Conservation (phyloP, 2,329 filamentous ascomycete species). For the Pyricularia pennisetigena region DNA sequence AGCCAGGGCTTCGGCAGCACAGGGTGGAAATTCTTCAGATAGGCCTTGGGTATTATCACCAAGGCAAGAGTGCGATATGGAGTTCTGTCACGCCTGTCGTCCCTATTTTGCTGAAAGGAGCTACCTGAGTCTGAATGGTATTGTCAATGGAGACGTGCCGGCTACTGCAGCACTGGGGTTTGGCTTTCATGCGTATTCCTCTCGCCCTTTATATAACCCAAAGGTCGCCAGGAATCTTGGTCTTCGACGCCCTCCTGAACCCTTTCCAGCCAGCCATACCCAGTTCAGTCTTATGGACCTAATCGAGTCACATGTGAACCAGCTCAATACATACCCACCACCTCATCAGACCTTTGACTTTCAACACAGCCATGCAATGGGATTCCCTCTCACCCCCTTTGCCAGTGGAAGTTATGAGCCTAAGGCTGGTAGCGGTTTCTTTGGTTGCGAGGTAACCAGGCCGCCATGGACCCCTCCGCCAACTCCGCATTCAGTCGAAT, state of each 20-base stretch:
- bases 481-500: constrained; percentile 10
- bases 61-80: constrained; percentile 37
- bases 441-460: constrained; percentile 5
- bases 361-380: neutral
- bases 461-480: constrained; percentile 15
- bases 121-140: constrained; percentile 38
- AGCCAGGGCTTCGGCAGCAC: neutral
- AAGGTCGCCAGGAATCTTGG: constrained; percentile 29
- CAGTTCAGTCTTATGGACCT: constrained; percentile 3
- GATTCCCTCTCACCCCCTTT: neutral
- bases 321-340: too few species aligned
- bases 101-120: constrained; percentile 30
- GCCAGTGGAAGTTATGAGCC: neutral
- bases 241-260: constrained; percentile 13
- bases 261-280: neutral
- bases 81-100: constrained; percentile 39
- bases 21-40: neutral
- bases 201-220: constrained; percentile 32
- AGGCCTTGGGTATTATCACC: constrained; percentile 1
- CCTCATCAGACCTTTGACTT: neutral
- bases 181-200: constrained; percentile 35
- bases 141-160: constrained; percentile 38
- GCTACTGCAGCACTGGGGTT: constrained; percentile 39
- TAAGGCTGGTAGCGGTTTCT: neutral
- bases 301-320: constrained; percentile 1